Percentiles rank a stretch among this genome's conserved stretches.
Evolutionary conservation across 441 rosid genomes (phyloP).

Genomic region (Eruca vesicaria): DNA sequence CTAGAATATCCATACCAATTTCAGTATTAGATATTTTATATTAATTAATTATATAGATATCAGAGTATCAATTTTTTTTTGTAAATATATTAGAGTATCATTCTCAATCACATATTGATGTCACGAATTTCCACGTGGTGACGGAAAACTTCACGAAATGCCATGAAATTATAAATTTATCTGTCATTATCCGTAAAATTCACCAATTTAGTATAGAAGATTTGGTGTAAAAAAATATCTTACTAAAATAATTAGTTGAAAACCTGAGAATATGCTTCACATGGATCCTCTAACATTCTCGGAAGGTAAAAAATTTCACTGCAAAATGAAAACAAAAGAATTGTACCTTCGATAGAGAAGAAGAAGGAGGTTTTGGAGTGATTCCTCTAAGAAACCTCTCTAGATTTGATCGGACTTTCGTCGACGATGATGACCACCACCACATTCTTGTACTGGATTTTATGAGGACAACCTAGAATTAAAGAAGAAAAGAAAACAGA

Average conservation of each 20-base stretch:
- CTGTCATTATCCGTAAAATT: not conserved
- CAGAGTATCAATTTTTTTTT: not conserved
- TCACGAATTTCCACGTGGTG: slow-evolving; percentile 10
- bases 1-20: slow-evolving; percentile 15
- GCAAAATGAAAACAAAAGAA: not conserved
- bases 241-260: not conserved
- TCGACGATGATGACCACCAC: slow-evolving; percentile 31
- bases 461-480: not conserved
- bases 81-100: not conserved
- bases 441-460: slow-evolving; percentile 11
- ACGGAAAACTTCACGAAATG: slow-evolving; percentile 1
- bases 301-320: not conserved
- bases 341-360: slow-evolving; percentile 41
- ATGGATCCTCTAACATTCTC: not conserved
- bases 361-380: slow-evolving; percentile 47
- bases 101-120: not conserved
- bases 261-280: not conserved
- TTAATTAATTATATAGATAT: no score
- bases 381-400: slow-evolving; percentile 42
- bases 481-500: not conserved
- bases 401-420: slow-evolving; percentile 36
- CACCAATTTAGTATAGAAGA: not conserved
- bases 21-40: not conserved
- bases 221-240: not conserved
- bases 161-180: not conserved